phyloP scores from a whole-genome alignment of 2,329 filamentous ascomycete species.

The Lizonia empirigonia region DNA sequence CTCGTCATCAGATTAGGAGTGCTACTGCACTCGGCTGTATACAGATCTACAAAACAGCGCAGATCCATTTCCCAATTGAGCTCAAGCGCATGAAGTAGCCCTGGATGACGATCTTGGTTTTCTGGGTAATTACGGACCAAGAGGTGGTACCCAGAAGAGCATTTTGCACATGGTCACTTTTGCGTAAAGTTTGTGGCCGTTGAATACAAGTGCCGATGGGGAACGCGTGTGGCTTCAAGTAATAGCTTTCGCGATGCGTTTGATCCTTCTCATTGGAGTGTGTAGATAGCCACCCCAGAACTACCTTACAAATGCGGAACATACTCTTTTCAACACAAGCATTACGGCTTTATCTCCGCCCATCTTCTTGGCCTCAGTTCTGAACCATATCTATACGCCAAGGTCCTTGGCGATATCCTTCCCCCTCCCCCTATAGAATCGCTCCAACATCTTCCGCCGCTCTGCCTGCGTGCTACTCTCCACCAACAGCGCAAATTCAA shows the following conservation, averaged over 20 bases:
- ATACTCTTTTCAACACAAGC: no score
- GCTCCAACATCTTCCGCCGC: constrained; percentile 75
- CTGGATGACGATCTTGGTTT: background rate
- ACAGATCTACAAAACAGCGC: constrained; percentile 6
- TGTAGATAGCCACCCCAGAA: no score
- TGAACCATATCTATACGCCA: no score
- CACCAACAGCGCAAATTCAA: constrained; percentile 86
- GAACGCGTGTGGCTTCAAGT: background rate
- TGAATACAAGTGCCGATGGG: background rate
- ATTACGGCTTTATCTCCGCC: no score
- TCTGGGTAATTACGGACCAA: background rate
- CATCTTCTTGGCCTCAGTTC: no score
- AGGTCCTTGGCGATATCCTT: constrained; percentile 47
- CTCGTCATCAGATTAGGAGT: background rate
- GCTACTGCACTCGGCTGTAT: background rate
- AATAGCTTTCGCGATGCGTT: background rate
- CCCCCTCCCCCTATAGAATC: constrained; percentile 75
- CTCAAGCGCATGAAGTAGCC: background rate
- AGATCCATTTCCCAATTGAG: background rate
- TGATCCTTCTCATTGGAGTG: background rate
- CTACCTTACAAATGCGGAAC: no score
- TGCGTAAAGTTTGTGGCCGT: background rate
- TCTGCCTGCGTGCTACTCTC: constrained; percentile 89
- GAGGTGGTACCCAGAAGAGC: background rate
- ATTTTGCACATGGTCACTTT: background rate